Evolutionary conservation across 202 grass and related monocot species (phyloP).

Genomic region (Hordeum pubiflorum): DNA sequence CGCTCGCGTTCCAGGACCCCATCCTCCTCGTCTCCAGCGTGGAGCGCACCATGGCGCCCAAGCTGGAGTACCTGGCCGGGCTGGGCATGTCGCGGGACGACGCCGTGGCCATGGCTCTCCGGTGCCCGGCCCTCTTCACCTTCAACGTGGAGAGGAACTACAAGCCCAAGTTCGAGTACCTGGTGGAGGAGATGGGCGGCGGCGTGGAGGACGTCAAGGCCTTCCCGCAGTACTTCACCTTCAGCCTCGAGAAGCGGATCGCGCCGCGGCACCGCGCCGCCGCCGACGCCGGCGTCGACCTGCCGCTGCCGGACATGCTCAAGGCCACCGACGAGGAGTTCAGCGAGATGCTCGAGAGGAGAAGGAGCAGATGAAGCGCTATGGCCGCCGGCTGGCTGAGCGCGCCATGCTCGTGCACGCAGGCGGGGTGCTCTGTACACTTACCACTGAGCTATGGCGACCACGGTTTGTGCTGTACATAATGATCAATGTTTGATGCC

Average conservation of each 20-base stretch:
- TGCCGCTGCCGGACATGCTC: slow-evolving; percentile 62
- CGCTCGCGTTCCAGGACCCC: slow-evolving; percentile 55
- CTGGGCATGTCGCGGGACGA: slow-evolving; percentile 45
- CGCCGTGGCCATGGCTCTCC: slow-evolving; percentile 43
- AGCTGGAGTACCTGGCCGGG: slow-evolving; percentile 48
- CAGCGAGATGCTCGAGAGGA: slow-evolving; percentile 38
- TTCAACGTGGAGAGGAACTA: slow-evolving; percentile 69
- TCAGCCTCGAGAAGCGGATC: slow-evolving; percentile 72
- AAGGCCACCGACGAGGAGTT: slow-evolving; percentile 71
- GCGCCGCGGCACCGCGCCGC: slow-evolving; percentile 49
- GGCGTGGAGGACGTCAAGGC: slow-evolving; percentile 64
- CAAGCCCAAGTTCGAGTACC: slow-evolving; percentile 73
- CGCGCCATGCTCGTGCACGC: background rate
- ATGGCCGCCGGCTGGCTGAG: background rate
- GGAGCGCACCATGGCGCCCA: slow-evolving; percentile 56
- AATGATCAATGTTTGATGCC: background rate
- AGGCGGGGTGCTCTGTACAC: background rate
- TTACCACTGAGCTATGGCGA: background rate
- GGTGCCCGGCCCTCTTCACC: slow-evolving; percentile 55
- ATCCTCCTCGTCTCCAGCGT: slow-evolving; percentile 69
- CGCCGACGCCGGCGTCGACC: slow-evolving; percentile 31
- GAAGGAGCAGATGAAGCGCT: background rate
- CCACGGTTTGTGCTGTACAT: background rate
- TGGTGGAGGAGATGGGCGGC: slow-evolving; percentile 44
- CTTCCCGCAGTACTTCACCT: slow-evolving; percentile 82